Evolutionary conservation across 495 filamentous ascomycete genomes (phyloP).

Genomic region (Tuber magnatum): DNA sequence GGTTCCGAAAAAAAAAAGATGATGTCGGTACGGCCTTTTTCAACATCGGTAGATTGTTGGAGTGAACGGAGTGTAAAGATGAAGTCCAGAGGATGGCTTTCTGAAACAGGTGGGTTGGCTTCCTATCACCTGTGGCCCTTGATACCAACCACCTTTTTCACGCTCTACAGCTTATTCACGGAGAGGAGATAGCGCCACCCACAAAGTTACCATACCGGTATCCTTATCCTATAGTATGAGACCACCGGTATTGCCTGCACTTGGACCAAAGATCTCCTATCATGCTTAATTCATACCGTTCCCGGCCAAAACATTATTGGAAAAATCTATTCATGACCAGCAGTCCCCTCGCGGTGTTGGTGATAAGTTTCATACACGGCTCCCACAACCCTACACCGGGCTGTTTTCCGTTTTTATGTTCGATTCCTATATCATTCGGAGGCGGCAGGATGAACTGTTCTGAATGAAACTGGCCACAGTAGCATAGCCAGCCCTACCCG

Average conservation of each 20-base stretch:
- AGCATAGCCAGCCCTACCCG: background rate
- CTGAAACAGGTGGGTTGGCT: too few relatives aligned
- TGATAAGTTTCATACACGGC: background rate
- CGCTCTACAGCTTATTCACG: too few relatives aligned
- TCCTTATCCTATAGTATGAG: background rate
- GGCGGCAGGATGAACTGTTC: background rate
- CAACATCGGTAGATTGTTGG: too few relatives aligned
- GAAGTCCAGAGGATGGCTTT: too few relatives aligned
- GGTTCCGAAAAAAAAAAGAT: background rate
- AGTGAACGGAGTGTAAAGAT: too few relatives aligned
- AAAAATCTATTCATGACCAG: too few relatives aligned
- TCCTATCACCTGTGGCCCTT: too few relatives aligned
- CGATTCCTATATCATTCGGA: background rate
- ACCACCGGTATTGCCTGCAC: background rate
- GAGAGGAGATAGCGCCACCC: too few relatives aligned
- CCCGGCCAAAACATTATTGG: background rate
- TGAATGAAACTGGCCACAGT: background rate
- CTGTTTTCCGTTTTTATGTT: background rate
- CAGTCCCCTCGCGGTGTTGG: background rate
- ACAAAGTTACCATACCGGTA: too few relatives aligned
- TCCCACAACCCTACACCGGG: background rate
- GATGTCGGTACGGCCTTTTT: background rate
- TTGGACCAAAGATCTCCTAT: background rate
- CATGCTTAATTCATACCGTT: background rate
- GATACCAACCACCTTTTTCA: too few relatives aligned